A percentile compares a stretch with the other conserved stretches of the same genome.
phyloP scores from a whole-genome alignment of 1,284 basidiomycete species.

The Apiotrichum domesticum region DNA sequence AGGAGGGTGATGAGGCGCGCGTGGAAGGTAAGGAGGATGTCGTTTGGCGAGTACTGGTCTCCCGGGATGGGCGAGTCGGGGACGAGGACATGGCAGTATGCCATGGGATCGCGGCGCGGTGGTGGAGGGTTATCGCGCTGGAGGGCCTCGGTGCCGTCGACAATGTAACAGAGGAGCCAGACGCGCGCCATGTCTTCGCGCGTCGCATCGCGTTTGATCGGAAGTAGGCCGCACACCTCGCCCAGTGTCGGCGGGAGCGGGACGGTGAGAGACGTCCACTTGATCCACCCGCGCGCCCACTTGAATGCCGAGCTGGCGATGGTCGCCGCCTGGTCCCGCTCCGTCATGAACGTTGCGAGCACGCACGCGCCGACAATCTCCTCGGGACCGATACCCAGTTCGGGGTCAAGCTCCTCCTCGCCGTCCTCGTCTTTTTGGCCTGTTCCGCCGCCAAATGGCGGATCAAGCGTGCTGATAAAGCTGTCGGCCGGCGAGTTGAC shows the following conservation, averaged over 20 bases:
- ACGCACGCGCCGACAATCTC: constrained; percentile 41
- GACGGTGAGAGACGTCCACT: constrained; percentile 18
- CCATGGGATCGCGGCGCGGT: constrained; percentile 20
- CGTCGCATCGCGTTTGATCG: constrained; percentile 29
- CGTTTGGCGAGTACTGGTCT: constrained; percentile 17
- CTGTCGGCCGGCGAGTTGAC: constrained; percentile 34
- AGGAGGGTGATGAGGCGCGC: constrained; percentile 32
- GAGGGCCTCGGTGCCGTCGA: constrained; percentile 30
- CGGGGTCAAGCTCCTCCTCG: constrained; percentile 31
- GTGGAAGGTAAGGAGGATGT: constrained; percentile 35
- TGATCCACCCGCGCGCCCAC: constrained; percentile 43
- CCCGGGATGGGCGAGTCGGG: constrained; percentile 14
- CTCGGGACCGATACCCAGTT: constrained; percentile 44
- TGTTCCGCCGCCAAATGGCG: constrained; percentile 11
- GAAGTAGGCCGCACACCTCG: constrained; percentile 29
- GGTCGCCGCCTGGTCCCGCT: constrained; percentile 25
- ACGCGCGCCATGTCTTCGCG: constrained; percentile 34
- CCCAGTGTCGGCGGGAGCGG: constrained; percentile 24
- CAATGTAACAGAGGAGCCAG: constrained; percentile 41
- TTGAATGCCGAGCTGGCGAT: constrained; percentile 37
- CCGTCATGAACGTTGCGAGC: constrained; percentile 33
- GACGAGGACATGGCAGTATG: constrained; percentile 23
- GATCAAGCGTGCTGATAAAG: constrained; percentile 17
- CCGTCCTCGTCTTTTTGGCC: constrained; percentile 18
- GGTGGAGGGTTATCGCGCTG: constrained; percentile 17